These are phyloP conservation scores for Daldinia caldariorum DNA, from an alignment of 495 filamentous ascomycete species.

Conservation along the genomic window DNA sequence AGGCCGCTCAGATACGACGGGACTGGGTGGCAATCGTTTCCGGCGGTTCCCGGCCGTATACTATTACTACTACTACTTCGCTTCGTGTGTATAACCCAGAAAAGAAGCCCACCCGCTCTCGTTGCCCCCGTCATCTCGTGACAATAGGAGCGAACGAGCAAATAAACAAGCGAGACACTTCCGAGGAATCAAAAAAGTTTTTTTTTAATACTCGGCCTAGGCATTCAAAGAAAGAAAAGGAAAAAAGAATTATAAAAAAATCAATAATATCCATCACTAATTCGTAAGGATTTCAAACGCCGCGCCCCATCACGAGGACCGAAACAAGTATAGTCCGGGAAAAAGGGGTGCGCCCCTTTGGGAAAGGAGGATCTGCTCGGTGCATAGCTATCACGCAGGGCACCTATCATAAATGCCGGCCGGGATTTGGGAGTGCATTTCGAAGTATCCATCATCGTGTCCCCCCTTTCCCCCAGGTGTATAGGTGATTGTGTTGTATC, in stretches of 20 bases:
- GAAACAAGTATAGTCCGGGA: conserved; percentile 25
- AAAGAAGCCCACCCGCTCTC: no score
- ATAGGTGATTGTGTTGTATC: conserved; percentile 16
- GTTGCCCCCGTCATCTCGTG: conserved; percentile 22
- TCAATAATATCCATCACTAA: neutral
- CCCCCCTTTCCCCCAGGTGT: conserved; percentile 18
- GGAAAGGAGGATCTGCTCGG: conserved; percentile 36
- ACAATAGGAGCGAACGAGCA: conserved; percentile 3
- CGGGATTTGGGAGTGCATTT: conserved; percentile 36
- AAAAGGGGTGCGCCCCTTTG: conserved; percentile 33
- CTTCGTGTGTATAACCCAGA: no score
- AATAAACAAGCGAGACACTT: neutral
- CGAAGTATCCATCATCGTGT: neutral
- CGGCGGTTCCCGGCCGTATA: conserved; percentile 29
- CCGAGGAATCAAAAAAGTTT: no score
- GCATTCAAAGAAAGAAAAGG: neutral
- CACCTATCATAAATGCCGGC: conserved; percentile 43
- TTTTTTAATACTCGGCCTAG: no score
- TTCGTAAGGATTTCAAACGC: conserved; percentile 34
- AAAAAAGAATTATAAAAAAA: conserved; percentile 16
- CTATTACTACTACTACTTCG: no score
- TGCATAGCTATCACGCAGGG: conserved; percentile 24
- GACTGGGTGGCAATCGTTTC: conserved; percentile 2
- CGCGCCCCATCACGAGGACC: conserved; percentile 12
- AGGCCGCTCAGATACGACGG: conserved; percentile 22